Base-by-base conservation (phyloP, 129 eudicot genomes). In the Gnaphalium uliginosum region DNA sequence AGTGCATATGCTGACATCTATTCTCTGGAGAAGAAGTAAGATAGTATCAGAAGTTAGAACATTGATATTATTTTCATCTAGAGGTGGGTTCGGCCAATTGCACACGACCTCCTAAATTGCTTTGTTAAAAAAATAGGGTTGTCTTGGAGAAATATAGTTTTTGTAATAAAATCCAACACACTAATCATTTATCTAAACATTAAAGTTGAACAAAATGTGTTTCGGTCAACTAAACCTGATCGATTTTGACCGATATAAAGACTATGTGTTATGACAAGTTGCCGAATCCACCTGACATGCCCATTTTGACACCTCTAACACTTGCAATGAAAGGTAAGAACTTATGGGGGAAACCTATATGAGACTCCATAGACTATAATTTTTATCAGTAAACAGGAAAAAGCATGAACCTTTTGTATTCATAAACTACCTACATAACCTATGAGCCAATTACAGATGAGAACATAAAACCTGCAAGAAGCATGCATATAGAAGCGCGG, bases 401-500 rank as follows among this genome's bases (percentile, higher is more conserved):
- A 71, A 48, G 19, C 43, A 24, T 18, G 60, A 13, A 29, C 69
- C 17, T 63, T 6, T 21, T 24, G 32, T 14, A 29, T 17, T 58
- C 26, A 27, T 4, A 77, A 57, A 39, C 19, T 39, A 68, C 25
- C 23, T 25, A 71, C 37, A 29, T 22, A 56, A 46, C 33, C 30
- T 30, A 3, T 33, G 29, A 76, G 15, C 61, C 48, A 26, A n/a
- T 18, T 51, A 74, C 13, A 64, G 33, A 64, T 59, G 2, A 64
- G 37, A 71, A 66, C 11, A 73, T n/a, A 77, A 70, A 77, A 92
- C 98, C 96, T 78, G 81, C 80, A 72, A 78, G 79, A 60, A 79
- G 76, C 96, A 85, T 93, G 90, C 98, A 93, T 69, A 93, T 24
- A 57, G 85, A 93, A 13, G 87, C 57, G 46, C 66, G 96, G 35